Base-by-base conservation (phyloP, 1,284 basidiomycete species). In the Lentinus polychrous region DNA sequence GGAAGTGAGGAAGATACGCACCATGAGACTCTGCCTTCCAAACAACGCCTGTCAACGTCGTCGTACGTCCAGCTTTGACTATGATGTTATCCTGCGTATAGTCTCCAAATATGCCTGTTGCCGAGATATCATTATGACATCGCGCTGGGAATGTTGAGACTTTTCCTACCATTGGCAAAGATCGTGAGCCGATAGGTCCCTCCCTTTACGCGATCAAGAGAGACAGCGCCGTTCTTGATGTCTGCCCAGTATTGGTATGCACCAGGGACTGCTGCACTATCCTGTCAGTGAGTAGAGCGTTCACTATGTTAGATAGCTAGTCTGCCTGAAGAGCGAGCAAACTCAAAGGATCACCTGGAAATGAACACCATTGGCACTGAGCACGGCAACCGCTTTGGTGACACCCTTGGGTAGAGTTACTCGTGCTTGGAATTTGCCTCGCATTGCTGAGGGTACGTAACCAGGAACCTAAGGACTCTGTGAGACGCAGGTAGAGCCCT, bases 171-270 rank as follows among this genome's bases (percentile, higher is more conserved):
- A 14, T 46, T 52, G 11, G 59, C 61, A 24, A 50, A 55, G 0
- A 62, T 51, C 2, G 62, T 62, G 27, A 64, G 44, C n/a, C 62
- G 55, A 41, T 64, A 64, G 2, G 52, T 55, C n/a, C 62, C 62
- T 18, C 51, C 60, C 45, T 61, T 61, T 10, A 64, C 59, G 10
- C 59, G 50, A 33, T 55, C 45, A 14, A 64, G 58, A 18, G 50
- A 42, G 14, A 62, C 46, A 1, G 35, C 31, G 0, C 60, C 62
- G n/a, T 55, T 45, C 4, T 42, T 48, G 15, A 59, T 48, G 15
- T 55, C 48, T 3, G 52, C 37, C 60, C 60, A 64, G 48, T 64
- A 64, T 43, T 64, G 62, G 44, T 61, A 64, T 18, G 60, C 57
- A 2, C 47, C 49, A 2, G 54, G 49, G 39, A 59, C 57, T 7